Base-by-base conservation (phyloP, 768 basidiomycete species). In the Saitozyma podzolica region DNA sequence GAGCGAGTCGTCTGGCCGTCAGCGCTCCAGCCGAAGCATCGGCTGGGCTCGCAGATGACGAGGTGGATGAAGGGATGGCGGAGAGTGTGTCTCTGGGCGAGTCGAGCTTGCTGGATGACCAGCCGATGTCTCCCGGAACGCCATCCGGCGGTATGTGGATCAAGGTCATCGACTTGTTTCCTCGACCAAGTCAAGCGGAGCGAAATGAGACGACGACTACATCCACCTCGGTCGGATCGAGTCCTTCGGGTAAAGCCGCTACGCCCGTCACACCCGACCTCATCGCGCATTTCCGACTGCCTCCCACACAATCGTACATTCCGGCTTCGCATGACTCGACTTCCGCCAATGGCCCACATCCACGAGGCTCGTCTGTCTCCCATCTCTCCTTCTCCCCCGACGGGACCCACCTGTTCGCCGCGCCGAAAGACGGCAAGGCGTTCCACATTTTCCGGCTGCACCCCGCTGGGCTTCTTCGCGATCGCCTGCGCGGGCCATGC, bases 281-380 rank as follows among this genome's bases (percentile, higher is more conserved):
- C 7, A 52, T 75, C 3, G 69, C 71, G n/a, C 69, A 75, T 56
- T 75, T 75, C 62, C 56, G 65, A 47, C 63, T 73, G n/a, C 74
- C 74, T 14, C 45, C 55, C 29, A 64, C 62, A 5, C 42, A 52
- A 43, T 60, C 59, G n/a, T 39, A 49, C 7, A 41, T 53, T 37
- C 60, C 55, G 16, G 17, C n/a, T 43, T 37, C 52, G 50, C 11
- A 40, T 20, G 42, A 20, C 1, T 40, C 42, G 14, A 17, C 51
- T 52, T 14, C 47, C 14, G 10, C 29, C 50, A 8, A 41, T 8
- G 8, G 45, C 49, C 43, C 14, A 39, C 49, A 59, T 29, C 42
- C 39, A 50, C 42, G 50, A 8, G 7, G 16, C 10, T 56, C 41
- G 41, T 40, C 63, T 17, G 54, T 76, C 8, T 39, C 65, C 3